Base-by-base conservation (phyloP, 192 early-diverging fungal species). In the Thoreauomyces humboldtii region DNA sequence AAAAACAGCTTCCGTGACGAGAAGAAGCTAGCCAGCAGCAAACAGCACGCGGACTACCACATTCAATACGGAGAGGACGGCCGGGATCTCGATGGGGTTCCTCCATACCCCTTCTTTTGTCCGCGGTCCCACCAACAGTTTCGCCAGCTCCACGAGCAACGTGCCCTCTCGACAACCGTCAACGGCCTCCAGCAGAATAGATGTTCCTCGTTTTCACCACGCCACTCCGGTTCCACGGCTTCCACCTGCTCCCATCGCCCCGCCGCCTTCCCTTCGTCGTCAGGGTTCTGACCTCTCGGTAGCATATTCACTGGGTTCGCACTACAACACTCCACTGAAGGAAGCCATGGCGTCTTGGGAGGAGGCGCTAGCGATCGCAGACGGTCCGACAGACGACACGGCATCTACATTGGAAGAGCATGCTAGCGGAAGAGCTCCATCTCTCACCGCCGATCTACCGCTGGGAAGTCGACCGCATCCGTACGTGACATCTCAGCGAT, bases 271-370 rank as follows among this genome's bases (percentile, higher is more conserved):
- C 4, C 34, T 37, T 4, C 35, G 35, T 15, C 29, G 55, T 24
- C 64, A 66, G 22, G 64, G 64, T 5, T 66, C 64, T 6, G 64
- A 66, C 25, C 53, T 66, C 52, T 57, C 53, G 53, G 51, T 66
- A 11, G 64, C 64, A 1, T 66, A 66, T 31, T 66, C 64, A 29
- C 41, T 66, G 21, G 64, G 53, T 29, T 66, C 64, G 24, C 64
- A 57, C 28, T 66, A 66, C 36, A 66, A 66, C 54, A 66, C 64
- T 7, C 64, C 64, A 4, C 27, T 66, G 42, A 55, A 57, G 33
- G 64, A 66, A 27, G 64, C 64, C 1, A 66, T 66, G 64, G 64
- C 64, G 7, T 55, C 54, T 3, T 66, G 64, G 64, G 64, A 66
- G 53, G 64, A 66, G 21, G 53, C 54, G 21, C 41, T 66, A 1